Base-by-base conservation (phyloP, 164 flowering plant species). In the Platanus orientalis region DNA sequence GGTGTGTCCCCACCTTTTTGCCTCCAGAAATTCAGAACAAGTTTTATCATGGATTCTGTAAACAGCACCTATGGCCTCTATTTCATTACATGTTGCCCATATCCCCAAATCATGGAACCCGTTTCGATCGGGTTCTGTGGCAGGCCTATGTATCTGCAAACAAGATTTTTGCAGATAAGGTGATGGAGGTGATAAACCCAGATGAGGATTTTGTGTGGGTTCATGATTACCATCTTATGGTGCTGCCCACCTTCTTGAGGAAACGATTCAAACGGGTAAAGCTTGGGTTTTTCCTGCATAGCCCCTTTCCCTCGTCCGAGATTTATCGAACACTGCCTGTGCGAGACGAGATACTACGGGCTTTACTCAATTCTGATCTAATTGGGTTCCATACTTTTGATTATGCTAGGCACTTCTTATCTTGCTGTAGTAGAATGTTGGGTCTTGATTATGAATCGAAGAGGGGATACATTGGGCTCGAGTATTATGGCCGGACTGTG, bases 1-100 rank as follows among this genome's bases (percentile, higher is more conserved):
- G 62, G 26, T 83, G 88, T 44, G 82, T 79, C 1, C 83, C 86
- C 0, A 69, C 71, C 3, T 67, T 67, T 54, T 28, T 67, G 25
- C 60, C 71, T 0, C 4, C 36, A 6, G 66, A 68, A 2, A 61
- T 56, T 25, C 49, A 60, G 47, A n/a, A 17, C 36, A 56, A 55
- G 16, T 68, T 54, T 57, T 68, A 68, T 23, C 71, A 68, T 61
- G 71, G 71, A 1, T 68, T 68, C 66, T 68, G 71, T 30, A 68
- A 68, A 49, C 60, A 61, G 21, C 27, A 61, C 16, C 66, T 68
- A 11, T 68, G 71, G 71, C 71, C 71, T 11, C 61, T 68, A 17
- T 68, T 68, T 40, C 71, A 68, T 48, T 68, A 61, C 40, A 54
- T 68, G 66, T 54, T 68, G 14, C 71, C 71, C 16, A 29, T 68